A percentile compares a stretch with the other conserved stretches of the same genome.
Evolutionary conservation across 1,284 basidiomycete species (phyloP).

Genomic region (Leccinum cinnamomeum): DNA sequence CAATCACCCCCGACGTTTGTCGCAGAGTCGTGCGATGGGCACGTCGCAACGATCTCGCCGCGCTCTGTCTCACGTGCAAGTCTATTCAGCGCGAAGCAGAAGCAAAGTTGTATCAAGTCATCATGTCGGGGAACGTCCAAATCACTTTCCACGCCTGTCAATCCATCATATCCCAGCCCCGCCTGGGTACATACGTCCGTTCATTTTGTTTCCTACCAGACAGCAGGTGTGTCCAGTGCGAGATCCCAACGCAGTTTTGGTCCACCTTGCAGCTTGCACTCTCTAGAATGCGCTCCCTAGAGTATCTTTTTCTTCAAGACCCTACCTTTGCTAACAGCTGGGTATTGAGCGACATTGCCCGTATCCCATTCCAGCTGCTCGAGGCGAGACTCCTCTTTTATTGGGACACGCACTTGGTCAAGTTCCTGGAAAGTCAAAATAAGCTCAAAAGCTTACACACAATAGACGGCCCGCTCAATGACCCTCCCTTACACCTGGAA

Average conservation of each 20-base stretch:
- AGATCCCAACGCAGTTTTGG: slow-evolving; percentile 20
- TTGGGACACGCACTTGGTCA: slow-evolving; percentile 33
- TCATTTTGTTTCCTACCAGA: slow-evolving; percentile 29
- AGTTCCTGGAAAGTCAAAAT: slow-evolving; percentile 37
- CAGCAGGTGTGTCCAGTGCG: slow-evolving; percentile 20
- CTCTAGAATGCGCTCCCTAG: slow-evolving; percentile 30
- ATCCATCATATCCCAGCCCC: slow-evolving; percentile 27
- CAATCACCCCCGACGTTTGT: slow-evolving; percentile 27
- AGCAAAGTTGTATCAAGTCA: slow-evolving; percentile 29
- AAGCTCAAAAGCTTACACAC: slow-evolving; percentile 31
- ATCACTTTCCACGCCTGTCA: slow-evolving; percentile 30
- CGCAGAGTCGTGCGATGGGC: slow-evolving; percentile 31
- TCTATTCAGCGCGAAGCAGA: slow-evolving; percentile 32
- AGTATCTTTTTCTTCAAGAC: slow-evolving; percentile 31
- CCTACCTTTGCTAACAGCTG: slow-evolving; percentile 29
- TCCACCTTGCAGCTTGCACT: slow-evolving; percentile 26
- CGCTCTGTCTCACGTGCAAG: slow-evolving; percentile 31
- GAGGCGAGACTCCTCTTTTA: slow-evolving; percentile 31
- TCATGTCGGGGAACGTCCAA: slow-evolving; percentile 26
- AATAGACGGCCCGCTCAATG: slow-evolving; percentile 27
- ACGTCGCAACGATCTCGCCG: slow-evolving; percentile 27
- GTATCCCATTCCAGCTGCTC: slow-evolving; percentile 34
- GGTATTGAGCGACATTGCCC: slow-evolving; percentile 31
- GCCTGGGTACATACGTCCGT: slow-evolving; percentile 29
- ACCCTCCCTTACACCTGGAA: slow-evolving; percentile 28